Evolutionary conservation across 1,139 yeast species (phyloP).

Genomic region (Nakaseomyces sp.): DNA sequence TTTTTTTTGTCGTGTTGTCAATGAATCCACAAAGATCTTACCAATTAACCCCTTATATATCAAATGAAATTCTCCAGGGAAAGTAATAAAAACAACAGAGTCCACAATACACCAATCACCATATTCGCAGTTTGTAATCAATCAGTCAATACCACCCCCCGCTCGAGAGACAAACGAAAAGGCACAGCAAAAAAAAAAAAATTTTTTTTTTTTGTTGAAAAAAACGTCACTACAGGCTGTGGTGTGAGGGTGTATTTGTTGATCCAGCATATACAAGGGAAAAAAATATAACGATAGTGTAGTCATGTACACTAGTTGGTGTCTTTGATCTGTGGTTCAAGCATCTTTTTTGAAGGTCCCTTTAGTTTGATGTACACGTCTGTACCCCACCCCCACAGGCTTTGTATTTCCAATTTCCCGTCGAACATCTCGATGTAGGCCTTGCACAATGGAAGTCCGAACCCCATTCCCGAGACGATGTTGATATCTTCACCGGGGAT

Average conservation of each 20-base stretch:
- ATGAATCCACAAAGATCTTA: too few species aligned
- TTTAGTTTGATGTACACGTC: slow-evolving; percentile 52
- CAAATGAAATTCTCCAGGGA: too few species aligned
- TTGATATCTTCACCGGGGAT: slow-evolving; percentile 70
- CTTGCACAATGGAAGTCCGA: slow-evolving; percentile 80
- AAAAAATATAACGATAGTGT: too few species aligned
- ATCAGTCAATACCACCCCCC: too few species aligned
- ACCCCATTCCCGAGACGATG: slow-evolving; percentile 91
- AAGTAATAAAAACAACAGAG: too few species aligned
- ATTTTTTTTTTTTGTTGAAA: not conserved
- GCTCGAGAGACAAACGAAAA: too few species aligned
- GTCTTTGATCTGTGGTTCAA: slow-evolving; percentile 6
- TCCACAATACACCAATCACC: too few species aligned
- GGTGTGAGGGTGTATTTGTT: not conserved
- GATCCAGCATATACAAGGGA: too few species aligned
- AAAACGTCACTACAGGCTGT: not conserved
- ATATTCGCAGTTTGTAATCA: too few species aligned
- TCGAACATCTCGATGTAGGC: slow-evolving; percentile 63
- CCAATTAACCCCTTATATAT: too few species aligned
- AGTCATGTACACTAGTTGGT: too few species aligned
- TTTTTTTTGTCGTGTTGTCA: too few species aligned
- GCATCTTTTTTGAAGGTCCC: slow-evolving; percentile 21
- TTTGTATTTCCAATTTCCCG: slow-evolving; percentile 72
- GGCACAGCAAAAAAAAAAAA: not conserved
- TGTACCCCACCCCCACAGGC: slow-evolving; percentile 80